Evolutionary conservation across 805 yeast species (phyloP).

Genomic region (Ascoidea rubescens): DNA sequence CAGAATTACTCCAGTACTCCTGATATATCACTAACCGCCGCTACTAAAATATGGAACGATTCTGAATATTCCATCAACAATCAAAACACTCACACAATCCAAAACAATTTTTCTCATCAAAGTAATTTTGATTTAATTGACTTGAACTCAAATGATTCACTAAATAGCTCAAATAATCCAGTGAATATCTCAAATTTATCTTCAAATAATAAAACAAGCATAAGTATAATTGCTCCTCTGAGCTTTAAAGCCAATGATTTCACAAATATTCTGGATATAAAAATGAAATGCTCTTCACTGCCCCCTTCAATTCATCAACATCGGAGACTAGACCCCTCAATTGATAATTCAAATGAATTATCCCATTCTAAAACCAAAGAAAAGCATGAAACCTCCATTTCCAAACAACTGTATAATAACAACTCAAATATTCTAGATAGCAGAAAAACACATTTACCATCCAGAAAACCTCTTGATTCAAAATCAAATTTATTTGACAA

Average conservation of each 20-base stretch:
- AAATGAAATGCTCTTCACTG: neutral
- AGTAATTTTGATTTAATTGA: neutral
- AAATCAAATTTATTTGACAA: too few relatives aligned
- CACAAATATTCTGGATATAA: neutral
- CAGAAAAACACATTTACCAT: too few relatives aligned
- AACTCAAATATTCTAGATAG: too few relatives aligned
- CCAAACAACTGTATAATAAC: neutral
- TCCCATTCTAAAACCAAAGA: neutral
- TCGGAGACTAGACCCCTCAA: neutral
- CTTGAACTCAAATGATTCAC: neutral
- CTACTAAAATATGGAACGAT: constrained; percentile 11
- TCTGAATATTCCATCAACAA: neutral
- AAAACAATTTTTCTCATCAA: neutral
- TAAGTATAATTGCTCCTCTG: too few relatives aligned
- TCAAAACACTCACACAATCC: constrained; percentile 7
- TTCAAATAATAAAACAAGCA: too few relatives aligned
- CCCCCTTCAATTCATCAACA: neutral
- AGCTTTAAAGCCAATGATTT: neutral
- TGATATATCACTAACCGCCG: constrained; percentile 16
- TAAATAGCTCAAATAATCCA: too few relatives aligned
- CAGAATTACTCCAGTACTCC: constrained; percentile 1
- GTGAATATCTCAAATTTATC: too few relatives aligned
- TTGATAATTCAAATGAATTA: neutral
- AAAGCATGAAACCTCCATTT: constrained; percentile 6
- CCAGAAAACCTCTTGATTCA: too few relatives aligned